These are phyloP conservation scores for Stipa capillata DNA, from an alignment of 176 grass and related monocot species.

Conservation along the genomic window DNA sequence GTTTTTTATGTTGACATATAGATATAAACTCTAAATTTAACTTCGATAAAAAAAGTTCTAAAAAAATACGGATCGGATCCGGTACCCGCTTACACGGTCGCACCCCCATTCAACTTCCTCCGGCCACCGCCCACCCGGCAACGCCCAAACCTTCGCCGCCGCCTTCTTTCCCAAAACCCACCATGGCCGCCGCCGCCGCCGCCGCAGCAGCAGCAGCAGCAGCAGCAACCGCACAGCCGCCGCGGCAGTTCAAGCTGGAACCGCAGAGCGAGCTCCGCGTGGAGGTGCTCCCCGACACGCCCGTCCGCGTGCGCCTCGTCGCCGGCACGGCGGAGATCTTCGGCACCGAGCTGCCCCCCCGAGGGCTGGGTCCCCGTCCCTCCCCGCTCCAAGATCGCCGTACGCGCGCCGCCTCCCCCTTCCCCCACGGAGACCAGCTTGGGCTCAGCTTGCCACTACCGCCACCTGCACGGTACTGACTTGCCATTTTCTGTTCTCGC, in stretches of 20 bases:
- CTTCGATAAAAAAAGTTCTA: no score
- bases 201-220: not conserved
- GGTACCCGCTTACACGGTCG: no score
- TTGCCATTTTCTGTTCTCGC: not conserved
- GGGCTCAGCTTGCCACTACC: not conserved
- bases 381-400: slow-evolving; percentile 71
- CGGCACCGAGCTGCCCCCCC: slow-evolving; percentile 77
- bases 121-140: no score
- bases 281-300: slow-evolving; percentile 61
- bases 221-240: slow-evolving; percentile 1
- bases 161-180: not conserved
- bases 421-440: not conserved
- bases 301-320: slow-evolving; percentile 73
- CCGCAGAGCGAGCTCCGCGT: slow-evolving; percentile 78
- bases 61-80: no score
- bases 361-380: slow-evolving; percentile 77
- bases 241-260: slow-evolving; percentile 55
- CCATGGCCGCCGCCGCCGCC: slow-evolving; percentile 23
- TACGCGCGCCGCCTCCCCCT: slow-evolving; percentile 11
- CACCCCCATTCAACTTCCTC: no score
- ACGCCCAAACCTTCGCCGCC: slow-evolving; percentile 10
- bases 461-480: not conserved
- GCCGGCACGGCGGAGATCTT: slow-evolving; percentile 87
- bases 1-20: no score
- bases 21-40: no score